Evolutionary conservation across 805 yeast species (phyloP), one percentile per base, ranked within the genome.

Genomic region (Schizosaccharomyces cryophilus): DNA sequence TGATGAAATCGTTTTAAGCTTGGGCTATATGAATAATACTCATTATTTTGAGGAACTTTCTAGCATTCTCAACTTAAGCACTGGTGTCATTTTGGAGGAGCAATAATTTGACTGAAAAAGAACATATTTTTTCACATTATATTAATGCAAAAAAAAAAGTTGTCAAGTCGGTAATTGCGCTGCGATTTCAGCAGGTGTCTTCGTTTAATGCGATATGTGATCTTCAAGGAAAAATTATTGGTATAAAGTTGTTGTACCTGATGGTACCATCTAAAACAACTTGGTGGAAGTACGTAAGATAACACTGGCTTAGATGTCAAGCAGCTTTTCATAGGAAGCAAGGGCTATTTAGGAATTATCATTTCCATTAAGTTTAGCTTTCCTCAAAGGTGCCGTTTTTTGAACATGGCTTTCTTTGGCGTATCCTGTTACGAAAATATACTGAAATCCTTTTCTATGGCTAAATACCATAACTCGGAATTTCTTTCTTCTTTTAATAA

Each of bases 151-250:
- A 90, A 73, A 90, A 73, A 96, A 96, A 15, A 87, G 96, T 1
- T 90, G 96, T 70, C 95, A 87, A 66, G 83, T 90, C 64, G 96
- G 96, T 66, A 96, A 96, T 65, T 85, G 83, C 61, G 90, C 87
- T 55, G 95, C 96, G 21, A 87, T 96, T 19, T 89, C 90, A 70
- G 97, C 97, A 4, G 97, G 97, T 68, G 97, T 1, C 77, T 89
- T 66, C 76, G 96, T 69, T 75, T 89, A 60, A 73, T 89, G 64
- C 78, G 95, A 66, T 89, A 87, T 69, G 96, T 2, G 85, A 95
- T 5, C 77, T 89, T 65, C 97, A 89, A 69, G 97, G 97, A 3
- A 75, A 87, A 29, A 95, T 89, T 0, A 74, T 89, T 59, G 97
- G 97, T 1, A 74, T 89, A 62, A 96, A 89, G 95, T 81, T 15